Conservation (phyloP, 192 early-diverging fungal genomes). For the Blastocladiella britannica region DNA sequence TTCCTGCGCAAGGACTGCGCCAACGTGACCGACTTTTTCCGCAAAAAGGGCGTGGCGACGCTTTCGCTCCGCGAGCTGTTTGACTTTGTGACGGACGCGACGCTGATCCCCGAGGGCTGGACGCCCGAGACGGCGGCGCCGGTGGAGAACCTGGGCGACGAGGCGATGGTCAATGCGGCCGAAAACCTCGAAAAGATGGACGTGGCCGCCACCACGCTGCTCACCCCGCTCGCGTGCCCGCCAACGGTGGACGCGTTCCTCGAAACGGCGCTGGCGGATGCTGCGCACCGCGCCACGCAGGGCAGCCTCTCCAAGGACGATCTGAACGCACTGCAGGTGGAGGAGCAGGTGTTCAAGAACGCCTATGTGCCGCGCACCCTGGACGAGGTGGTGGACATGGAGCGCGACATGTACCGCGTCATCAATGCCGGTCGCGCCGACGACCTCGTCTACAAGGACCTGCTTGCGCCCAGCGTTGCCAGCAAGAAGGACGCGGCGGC, state of each 20-base stretch:
- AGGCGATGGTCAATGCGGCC: slow-evolving; percentile 5
- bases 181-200: background rate
- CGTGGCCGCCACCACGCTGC: background rate
- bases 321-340: slow-evolving; percentile 15
- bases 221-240: background rate
- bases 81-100: slow-evolving; percentile 56
- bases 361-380: slow-evolving; percentile 79
- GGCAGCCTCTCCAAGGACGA: too few relatives aligned
- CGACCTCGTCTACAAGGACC: background rate
- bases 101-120: background rate
- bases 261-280: background rate
- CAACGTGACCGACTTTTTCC: slow-evolving; percentile 85
- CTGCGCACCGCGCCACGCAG: too few relatives aligned
- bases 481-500: background rate
- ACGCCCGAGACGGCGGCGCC: background rate
- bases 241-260: background rate
- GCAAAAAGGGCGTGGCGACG: slow-evolving; percentile 46
- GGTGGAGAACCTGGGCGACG: background rate
- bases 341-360: slow-evolving; percentile 81
- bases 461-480: slow-evolving; percentile 1
- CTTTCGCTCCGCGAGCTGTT: slow-evolving; percentile 70
- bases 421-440: slow-evolving; percentile 1
- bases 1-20: slow-evolving; percentile 86
- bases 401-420: slow-evolving; percentile 55
- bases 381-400: slow-evolving; percentile 73